Evolutionary conservation across 345 rosid genomes (phyloP), one percentile per base, ranked within the genome.

Genomic region (Erodium maritimum): DNA sequence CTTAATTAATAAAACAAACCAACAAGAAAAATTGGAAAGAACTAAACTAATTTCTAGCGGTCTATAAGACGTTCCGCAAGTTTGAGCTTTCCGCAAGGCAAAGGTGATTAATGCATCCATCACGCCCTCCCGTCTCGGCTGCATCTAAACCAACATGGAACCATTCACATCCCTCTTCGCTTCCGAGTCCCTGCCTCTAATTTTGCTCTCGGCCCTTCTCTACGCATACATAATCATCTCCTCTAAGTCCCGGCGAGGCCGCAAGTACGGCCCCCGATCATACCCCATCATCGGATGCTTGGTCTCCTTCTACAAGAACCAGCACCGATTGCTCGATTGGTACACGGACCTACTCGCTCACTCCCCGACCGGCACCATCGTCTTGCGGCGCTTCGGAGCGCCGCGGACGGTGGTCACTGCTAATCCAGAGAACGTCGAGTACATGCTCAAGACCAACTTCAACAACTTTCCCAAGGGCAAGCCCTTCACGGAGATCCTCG

Each of bases 401-500:
- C 69, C 73, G 19, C 59, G 82, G 60, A 87, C 95, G 17, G 51
- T 86, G 33, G 84, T 90, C 48, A 90, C 95, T 1, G 95, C 90
- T 13, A 87, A 87, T 65, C 85, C 85, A 0, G 62, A 69, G 21
- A 90, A 90, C 68, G 97, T 90, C 0, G 82, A 83, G 79, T 77
- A 90, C 65, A 73, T 90, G 23, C 95, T 90, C 60, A 82, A 76
- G 61, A 84, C 90, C 29, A 90, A 87, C 80, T 90, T 90, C 72
- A 75, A 61, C 55, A 90, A 90, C 78, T 90, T 72, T 73, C 97
- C 97, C 0, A 90, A 87, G 61, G 97, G 95, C 52, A 79, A 79
- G 77, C 93, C 93, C 54, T 90, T 90, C 60, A 90, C 95, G 7
- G 93, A 87, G 21, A 80, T 83, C 59, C 85, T 90, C 0, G 86